Evolutionary conservation across 352 stramenopile species (phyloP).

Genomic region (Elongisporangium prolatum): DNA sequence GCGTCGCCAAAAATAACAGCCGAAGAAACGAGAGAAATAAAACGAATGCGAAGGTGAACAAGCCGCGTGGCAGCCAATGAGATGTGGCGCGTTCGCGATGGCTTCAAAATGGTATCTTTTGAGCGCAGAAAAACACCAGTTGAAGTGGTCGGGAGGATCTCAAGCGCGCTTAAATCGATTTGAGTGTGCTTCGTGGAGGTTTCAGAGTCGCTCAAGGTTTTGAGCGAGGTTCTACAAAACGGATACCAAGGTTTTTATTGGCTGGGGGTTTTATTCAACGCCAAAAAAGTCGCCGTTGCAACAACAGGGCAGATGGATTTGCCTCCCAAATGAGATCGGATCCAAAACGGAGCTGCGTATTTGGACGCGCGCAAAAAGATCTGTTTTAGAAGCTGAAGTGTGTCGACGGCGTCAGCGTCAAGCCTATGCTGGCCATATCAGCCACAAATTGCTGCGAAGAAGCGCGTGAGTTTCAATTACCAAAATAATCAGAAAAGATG

Average conservation of each 20-base stretch:
- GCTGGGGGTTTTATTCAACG: not conserved
- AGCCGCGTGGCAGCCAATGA: not conserved
- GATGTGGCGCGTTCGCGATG: not conserved
- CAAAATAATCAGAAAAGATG: not conserved
- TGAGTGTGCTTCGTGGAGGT: not conserved
- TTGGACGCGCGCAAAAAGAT: not conserved
- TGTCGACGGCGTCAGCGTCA: constrained; percentile 56
- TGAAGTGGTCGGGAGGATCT: constrained; percentile 11
- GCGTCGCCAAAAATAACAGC: not conserved
- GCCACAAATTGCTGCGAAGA: constrained; percentile 41
- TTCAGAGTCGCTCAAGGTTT: not conserved
- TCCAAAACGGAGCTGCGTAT: not conserved
- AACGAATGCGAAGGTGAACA: not conserved
- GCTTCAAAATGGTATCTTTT: not conserved
- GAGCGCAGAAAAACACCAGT: constrained; percentile 3
- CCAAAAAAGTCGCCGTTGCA: not conserved
- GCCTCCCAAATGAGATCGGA: not conserved
- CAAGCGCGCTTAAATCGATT: constrained; percentile 24
- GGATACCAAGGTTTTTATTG: constrained; percentile 1
- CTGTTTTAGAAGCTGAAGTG: constrained; percentile 27
- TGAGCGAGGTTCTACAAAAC: not conserved
- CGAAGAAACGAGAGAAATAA: not conserved
- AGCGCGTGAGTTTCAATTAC: not conserved
- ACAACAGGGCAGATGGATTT: not conserved
- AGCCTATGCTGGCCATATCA: constrained; percentile 53